Evolutionary conservation across 352 stramenopile genomes (phyloP), one percentile per base, ranked within the genome.

Genomic region (Phytophthora tentaculata): DNA sequence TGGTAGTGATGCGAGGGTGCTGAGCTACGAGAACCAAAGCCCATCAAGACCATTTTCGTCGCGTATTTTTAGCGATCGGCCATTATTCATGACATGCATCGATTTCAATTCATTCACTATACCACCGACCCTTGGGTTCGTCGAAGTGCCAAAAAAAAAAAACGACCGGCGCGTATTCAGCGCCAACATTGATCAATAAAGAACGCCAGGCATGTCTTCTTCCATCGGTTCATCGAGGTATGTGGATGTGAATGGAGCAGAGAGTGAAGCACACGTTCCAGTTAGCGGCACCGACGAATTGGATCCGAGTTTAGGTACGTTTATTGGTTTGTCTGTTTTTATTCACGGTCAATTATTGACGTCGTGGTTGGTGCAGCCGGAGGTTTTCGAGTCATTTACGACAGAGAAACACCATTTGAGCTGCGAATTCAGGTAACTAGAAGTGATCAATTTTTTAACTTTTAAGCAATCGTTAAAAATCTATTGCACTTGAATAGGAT

Each of bases 361-460:
- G 3, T 49, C 0, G 23, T 53, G 26, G 22, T 17, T 43, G 6
- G n/a, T 59, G 52, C 62, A 89, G 83, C 77, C 23, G 89, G 88
- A 23, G 92, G 90, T 2, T 97, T 92, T 50, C 86, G 87, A 29
- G 89, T 97, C 7, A 91, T 98, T 45, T 97, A 97, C 59, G 90
- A 98, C 58, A 84, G 92, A 35, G 92, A 98, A 71, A 95, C 90
- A 14, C 92, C 92, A 3, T 93, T 98, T 50, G 92, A 98, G 61
- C 64, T 97, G 45, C 83, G 92, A 49, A 93, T 97, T 53, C 88
- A 97, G 81, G 86, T 94, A 67, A 24, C 32, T 28, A 14, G 22
- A 23, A 29, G 29, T 26, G 5, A 39, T 39, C 13, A 14, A 4
- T n/a, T 51, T 2, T 22, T 8, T n/a, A 20, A 39, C 16, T 22